phyloP scores from a whole-genome alignment of 306 rosid genomes.

The Glycine soja region DNA sequence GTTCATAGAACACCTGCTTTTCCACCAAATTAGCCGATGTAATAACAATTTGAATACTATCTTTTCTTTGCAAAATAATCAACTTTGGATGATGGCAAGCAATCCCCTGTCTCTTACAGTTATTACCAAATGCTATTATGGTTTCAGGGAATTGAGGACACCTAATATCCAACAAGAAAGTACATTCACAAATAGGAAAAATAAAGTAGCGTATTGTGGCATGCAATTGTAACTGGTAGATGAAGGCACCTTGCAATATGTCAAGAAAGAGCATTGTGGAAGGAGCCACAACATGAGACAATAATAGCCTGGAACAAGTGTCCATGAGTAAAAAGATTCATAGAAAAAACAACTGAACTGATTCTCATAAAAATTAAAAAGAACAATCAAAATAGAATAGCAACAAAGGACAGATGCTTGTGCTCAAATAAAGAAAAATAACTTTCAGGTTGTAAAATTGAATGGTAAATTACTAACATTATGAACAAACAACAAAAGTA shows the following conservation, averaged over 20 bases:
- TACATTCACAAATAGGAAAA: conserved; percentile 16
- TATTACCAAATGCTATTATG: conserved; percentile 69
- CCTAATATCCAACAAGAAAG: conserved; percentile 53
- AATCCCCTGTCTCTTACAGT: conserved; percentile 71
- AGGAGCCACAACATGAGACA: no score
- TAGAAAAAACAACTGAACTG: no score
- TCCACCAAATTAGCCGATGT: conserved; percentile 89
- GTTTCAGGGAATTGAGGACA: conserved; percentile 78
- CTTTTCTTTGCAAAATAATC: conserved; percentile 71
- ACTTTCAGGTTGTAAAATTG: no score
- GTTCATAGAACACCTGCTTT: conserved; percentile 65
- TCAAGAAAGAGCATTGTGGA: no score
- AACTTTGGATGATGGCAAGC: conserved; percentile 93
- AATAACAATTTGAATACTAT: conserved; percentile 71
- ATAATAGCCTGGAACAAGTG: no score
- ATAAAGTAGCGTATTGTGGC: conserved; percentile 55
- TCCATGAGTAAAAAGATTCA: no score
- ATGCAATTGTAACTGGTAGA: conserved; percentile 75
- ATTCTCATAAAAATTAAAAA: no score
- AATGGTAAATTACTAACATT: no score
- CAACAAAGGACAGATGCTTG: no score
- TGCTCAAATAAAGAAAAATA: no score
- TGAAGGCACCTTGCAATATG: conserved; percentile 74
- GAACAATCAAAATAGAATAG: no score
- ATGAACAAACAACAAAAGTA: no score